Conservation (phyloP, 2,329 filamentous ascomycete species). For the Hirsutella rhossiliensis region DNA sequence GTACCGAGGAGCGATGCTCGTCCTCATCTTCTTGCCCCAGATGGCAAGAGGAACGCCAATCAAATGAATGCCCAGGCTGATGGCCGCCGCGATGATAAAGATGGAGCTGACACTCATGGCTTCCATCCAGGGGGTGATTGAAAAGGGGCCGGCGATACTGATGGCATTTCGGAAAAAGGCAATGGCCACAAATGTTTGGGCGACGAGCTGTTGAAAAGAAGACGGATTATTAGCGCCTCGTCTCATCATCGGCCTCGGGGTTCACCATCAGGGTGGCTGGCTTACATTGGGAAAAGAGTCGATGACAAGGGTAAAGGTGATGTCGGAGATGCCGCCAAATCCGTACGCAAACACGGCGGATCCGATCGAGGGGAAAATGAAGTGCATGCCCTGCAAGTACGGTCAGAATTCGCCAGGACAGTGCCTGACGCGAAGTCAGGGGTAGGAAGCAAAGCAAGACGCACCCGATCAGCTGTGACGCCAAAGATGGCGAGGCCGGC, state of each 20-base stretch:
- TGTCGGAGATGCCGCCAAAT: conserved; percentile 24
- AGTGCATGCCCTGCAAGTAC: conserved; percentile 26
- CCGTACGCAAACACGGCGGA: conserved; percentile 25
- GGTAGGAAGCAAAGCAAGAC: conserved; percentile 1
- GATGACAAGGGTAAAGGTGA: conserved; percentile 21
- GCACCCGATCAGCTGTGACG: conserved; percentile 19
- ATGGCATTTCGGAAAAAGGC: conserved; percentile 19
- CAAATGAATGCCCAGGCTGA: conserved; percentile 11
- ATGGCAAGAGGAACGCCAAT: conserved; percentile 17
- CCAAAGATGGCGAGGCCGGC: conserved; percentile 28
- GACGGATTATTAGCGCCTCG: no score
- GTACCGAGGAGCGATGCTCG: conserved; percentile 1
- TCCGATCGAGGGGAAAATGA: conserved; percentile 25
- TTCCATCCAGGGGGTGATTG: conserved; percentile 17
- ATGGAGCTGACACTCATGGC: conserved; percentile 17
- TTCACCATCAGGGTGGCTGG: neutral
- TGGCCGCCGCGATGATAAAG: conserved; percentile 12
- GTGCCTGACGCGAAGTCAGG: neutral
- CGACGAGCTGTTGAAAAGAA: neutral
- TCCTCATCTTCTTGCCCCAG: conserved; percentile 18
- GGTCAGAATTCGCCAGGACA: neutral
- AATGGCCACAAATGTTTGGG: conserved; percentile 16
- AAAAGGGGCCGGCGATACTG: conserved; percentile 16
- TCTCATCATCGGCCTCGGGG: no score
- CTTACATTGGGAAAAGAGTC: conserved; percentile 18